Conservation (phyloP, 2,329 filamentous ascomycete genomes). For the Verticillium tricorpus region DNA sequence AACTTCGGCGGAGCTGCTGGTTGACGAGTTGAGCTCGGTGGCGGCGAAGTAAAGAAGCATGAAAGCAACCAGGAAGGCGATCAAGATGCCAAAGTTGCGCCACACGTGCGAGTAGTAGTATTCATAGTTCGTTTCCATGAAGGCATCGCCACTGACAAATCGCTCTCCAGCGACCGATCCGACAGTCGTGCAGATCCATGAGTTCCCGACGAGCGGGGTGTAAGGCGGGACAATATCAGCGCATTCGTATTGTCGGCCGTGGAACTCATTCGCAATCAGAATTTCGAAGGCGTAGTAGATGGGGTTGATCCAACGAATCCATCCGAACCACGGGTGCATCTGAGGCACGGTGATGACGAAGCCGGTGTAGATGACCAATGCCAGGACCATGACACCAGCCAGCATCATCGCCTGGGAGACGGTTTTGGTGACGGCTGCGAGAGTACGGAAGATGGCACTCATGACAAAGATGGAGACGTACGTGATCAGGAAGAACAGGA, state of each 20-base stretch:
- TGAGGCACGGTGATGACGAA: constrained; percentile 46
- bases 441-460: constrained; percentile 71
- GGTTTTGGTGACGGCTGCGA: constrained; percentile 66
- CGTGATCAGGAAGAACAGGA: constrained; percentile 69
- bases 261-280: constrained; percentile 69
- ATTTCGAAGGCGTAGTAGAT: constrained; percentile 71
- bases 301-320: constrained; percentile 73
- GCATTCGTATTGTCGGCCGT: constrained; percentile 53
- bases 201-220: constrained; percentile 34
- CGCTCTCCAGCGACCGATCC: constrained; percentile 49
- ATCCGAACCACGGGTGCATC: constrained; percentile 70
- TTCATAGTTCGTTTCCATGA: constrained; percentile 48
- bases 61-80: constrained; percentile 61
- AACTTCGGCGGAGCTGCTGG: constrained; percentile 60
- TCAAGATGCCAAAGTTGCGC: constrained; percentile 66
- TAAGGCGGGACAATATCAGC: constrained; percentile 44
- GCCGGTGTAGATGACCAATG: constrained; percentile 57
- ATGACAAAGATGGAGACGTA: constrained; percentile 67
- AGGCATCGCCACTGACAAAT: constrained; percentile 57
- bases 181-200: constrained; percentile 48
- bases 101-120: constrained; percentile 57
- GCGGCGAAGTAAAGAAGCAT: constrained; percentile 58
- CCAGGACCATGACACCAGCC: constrained; percentile 51
- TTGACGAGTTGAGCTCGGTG: constrained; percentile 61
- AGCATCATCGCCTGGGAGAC: constrained; percentile 52